Base-by-base conservation (phyloP, 345 rosid genomes). In the Ailanthus altissimus region DNA sequence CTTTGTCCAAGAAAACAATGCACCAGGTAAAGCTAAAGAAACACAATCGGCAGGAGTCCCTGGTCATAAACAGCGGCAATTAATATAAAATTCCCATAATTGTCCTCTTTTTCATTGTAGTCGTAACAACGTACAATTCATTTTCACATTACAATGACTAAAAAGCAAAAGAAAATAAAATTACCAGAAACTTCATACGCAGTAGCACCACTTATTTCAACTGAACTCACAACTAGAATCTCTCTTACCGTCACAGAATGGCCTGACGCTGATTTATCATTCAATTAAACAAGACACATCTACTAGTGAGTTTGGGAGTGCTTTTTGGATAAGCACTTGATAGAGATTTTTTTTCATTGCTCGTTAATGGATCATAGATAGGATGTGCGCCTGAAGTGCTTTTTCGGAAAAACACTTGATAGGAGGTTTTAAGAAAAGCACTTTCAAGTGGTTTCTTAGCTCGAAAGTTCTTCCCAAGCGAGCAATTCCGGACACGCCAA, bases 101-200 rank as follows among this genome's bases (percentile, higher is more conserved):
- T 21, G 11, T 63, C 20, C 42, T 36, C 23, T 36, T 16, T 14
- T 7, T 20, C 16, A 18, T 63, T 63, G n/a, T 61, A 13, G 8
- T 61, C 36, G 14, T 42, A 64, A 64, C 15, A 18, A 50, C 5
- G 50, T 8, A 43, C 36, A 28, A 25, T 21, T 67, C 11, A 49
- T 23, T 25, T 67, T 47, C n/a, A 5, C 45, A 14, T 2, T 46
- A 32, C 38, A 45, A 16, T 21, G 28, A 16, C 61, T 51, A 25
- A 36, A 13, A 15, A 32, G 49, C 61, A 69, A 47, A 36, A 28
- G 21, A 43, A 64, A n/a, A 18, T 56, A 20, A 21, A 25, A 72
- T 21, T 81, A 90, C 92, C 94, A 25, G 90, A 85, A 70, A 90
- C 83, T 86, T 86, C 94, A 79, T 43, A 89, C 58, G 88, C 94